These are phyloP conservation scores for Wickerhamiella parazyma DNA, from an alignment of 805 yeast species.

Conservation along the genomic window DNA sequence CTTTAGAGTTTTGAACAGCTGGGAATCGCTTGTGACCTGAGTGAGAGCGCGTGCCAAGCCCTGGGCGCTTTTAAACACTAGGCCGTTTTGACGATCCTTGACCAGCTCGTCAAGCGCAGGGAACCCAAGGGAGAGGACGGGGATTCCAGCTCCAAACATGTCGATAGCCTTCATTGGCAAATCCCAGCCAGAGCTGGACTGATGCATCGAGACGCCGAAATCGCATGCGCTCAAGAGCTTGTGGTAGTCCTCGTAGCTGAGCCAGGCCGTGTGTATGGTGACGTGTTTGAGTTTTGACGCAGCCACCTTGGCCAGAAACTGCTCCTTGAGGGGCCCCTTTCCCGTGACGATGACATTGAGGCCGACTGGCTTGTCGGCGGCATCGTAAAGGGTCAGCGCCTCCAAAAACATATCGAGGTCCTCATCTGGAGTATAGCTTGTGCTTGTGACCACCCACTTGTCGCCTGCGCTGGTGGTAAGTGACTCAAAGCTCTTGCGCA, in stretches of 20 bases:
- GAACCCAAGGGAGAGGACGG: slow-evolving; percentile 68
- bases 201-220: slow-evolving; percentile 78
- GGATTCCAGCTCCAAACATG: slow-evolving; percentile 91
- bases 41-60: slow-evolving; percentile 35
- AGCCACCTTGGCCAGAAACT: slow-evolving; percentile 38
- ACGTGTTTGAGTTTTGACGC: slow-evolving; percentile 35
- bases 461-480: slow-evolving; percentile 37
- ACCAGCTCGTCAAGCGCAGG: slow-evolving; percentile 72
- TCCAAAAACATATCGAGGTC: slow-evolving; percentile 59
- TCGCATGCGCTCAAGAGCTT: slow-evolving; percentile 61
- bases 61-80: slow-evolving; percentile 32
- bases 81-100: slow-evolving; percentile 53
- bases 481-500: slow-evolving; percentile 18
- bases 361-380: slow-evolving; percentile 28
- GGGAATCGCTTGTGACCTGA: slow-evolving; percentile 23
- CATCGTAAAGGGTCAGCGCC: slow-evolving; percentile 51
- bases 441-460: slow-evolving; percentile 69
- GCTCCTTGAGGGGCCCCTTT: slow-evolving; percentile 68
- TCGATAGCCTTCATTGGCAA: slow-evolving; percentile 96
- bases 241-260: slow-evolving; percentile 68
- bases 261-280: slow-evolving; percentile 57
- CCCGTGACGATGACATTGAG: slow-evolving; percentile 82
- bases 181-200: slow-evolving; percentile 85
- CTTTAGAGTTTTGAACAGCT: slow-evolving; percentile 31
- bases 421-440: slow-evolving; percentile 94